phyloP scores from a whole-genome alignment of 441 rosid species.

The Hura crepitans region DNA sequence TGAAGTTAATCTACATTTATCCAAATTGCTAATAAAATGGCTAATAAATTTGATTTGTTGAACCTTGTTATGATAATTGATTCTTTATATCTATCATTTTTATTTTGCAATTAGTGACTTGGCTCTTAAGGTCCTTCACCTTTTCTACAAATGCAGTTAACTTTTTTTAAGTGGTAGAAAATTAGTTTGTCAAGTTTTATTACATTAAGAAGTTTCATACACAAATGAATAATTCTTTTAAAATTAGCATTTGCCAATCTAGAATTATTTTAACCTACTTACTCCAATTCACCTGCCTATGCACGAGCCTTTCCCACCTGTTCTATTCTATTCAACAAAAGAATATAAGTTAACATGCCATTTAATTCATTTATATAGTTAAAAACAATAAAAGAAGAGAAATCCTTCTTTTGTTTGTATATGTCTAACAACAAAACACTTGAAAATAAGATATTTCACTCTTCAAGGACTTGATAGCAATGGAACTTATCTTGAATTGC shows the following conservation, averaged over 20 bases:
- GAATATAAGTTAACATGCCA: not conserved
- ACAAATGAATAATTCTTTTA: not conserved
- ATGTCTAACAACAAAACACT: conserved; percentile 29
- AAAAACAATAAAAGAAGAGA: not conserved
- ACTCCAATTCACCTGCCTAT: conserved; percentile 61
- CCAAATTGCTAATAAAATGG: too few relatives aligned
- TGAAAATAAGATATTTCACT: conserved; percentile 59
- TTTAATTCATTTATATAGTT: not conserved
- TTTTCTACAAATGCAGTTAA: too few relatives aligned
- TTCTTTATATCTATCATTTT: too few relatives aligned
- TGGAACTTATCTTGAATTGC: conserved; percentile 48
- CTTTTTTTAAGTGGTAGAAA: too few relatives aligned
- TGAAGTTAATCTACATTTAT: too few relatives aligned
- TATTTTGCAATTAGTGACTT: too few relatives aligned
- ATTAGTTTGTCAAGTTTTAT: too few relatives aligned
- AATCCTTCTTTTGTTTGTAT: not conserved
- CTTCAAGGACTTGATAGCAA: conserved; percentile 59
- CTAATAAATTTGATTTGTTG: too few relatives aligned
- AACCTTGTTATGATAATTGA: too few relatives aligned
- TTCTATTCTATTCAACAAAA: conserved; percentile 40
- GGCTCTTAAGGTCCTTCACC: too few relatives aligned
- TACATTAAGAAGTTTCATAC: conserved; percentile 23
- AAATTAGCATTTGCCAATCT: not conserved
- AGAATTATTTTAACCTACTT: conserved; percentile 48
- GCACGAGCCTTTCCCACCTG: conserved; percentile 69